A percentile compares a stretch with the other conserved stretches of the same genome.
These are phyloP conservation scores for Platanthera zijinensis DNA, from an alignment of 106 monocot species.

Conservation along the genomic window DNA sequence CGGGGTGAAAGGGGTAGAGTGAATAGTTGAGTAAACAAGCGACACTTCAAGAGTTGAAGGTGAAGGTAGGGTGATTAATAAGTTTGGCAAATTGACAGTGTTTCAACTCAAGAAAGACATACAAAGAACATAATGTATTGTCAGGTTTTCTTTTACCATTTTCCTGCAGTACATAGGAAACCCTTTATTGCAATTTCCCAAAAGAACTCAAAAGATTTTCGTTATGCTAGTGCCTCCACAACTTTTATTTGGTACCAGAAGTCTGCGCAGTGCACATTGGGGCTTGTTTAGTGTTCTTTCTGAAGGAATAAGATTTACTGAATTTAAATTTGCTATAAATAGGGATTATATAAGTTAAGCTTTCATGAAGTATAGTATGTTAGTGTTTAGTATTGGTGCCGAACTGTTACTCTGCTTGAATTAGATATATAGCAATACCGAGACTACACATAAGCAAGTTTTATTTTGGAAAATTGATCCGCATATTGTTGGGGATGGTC, in stretches of 20 bases:
- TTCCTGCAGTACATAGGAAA: background rate
- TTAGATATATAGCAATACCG: background rate
- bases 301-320: background rate
- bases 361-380: background rate
- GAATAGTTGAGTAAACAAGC: background rate
- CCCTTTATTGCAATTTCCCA: background rate
- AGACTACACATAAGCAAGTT: background rate
- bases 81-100: too few relatives aligned
- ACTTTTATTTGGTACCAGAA: background rate
- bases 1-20: background rate
- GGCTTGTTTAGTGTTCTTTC: background rate
- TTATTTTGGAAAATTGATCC: too few relatives aligned
- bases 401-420: background rate
- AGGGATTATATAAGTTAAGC: background rate
- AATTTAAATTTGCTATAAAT: background rate
- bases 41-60: background rate
- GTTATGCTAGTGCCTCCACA: background rate
- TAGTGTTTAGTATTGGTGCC: background rate
- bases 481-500: too few relatives aligned
- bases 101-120: too few relatives aligned
- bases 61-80: background rate
- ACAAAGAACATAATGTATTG: background rate
- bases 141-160: background rate
- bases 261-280: too few relatives aligned
- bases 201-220: background rate